These are phyloP conservation scores for Trichoderma afroharzianum DNA, from an alignment of 2,329 filamentous ascomycete species.

Conservation along the genomic window DNA sequence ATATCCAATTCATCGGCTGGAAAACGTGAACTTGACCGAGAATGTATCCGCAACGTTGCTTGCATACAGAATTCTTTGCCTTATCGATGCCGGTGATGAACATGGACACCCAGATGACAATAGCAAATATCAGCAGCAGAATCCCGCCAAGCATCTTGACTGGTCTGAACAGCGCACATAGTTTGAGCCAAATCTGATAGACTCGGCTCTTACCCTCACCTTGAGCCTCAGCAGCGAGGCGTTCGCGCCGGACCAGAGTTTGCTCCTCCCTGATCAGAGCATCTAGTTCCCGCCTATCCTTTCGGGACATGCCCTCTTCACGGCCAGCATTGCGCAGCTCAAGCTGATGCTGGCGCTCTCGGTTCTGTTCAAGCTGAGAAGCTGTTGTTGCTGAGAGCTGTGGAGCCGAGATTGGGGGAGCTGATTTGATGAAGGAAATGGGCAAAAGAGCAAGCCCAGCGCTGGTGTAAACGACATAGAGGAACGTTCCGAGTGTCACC, in stretches of 20 bases:
- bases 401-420: slow-evolving; percentile 79
- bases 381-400: slow-evolving; percentile 73
- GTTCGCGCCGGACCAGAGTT: slow-evolving; percentile 83
- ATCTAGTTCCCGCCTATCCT: slow-evolving; percentile 86
- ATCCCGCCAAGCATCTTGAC: slow-evolving; percentile 85
- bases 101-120: slow-evolving; percentile 86
- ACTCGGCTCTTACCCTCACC: slow-evolving; percentile 74
- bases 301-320: slow-evolving; percentile 69
- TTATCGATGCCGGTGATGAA: slow-evolving; percentile 95
- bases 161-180: slow-evolving; percentile 78
- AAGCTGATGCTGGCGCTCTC: slow-evolving; percentile 86
- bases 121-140: slow-evolving; percentile 66
- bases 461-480: slow-evolving; percentile 87
- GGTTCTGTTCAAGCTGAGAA: slow-evolving; percentile 78
- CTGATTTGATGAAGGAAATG: slow-evolving; percentile 86
- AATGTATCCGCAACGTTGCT: slow-evolving; percentile 86
- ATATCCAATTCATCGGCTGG: slow-evolving; percentile 88
- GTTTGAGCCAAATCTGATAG: slow-evolving; percentile 72
- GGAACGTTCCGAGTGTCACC: slow-evolving; percentile 76
- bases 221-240: slow-evolving; percentile 76
- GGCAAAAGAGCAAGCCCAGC: slow-evolving; percentile 85
- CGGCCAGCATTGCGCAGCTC: slow-evolving; percentile 80
- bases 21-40: slow-evolving; percentile 84
- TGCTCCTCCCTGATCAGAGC: slow-evolving; percentile 84
- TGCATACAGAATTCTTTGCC: slow-evolving; percentile 91